Evolutionary conservation across 2,329 filamentous ascomycete species (phyloP).

Genomic region (Colletotrichum sp.): DNA sequence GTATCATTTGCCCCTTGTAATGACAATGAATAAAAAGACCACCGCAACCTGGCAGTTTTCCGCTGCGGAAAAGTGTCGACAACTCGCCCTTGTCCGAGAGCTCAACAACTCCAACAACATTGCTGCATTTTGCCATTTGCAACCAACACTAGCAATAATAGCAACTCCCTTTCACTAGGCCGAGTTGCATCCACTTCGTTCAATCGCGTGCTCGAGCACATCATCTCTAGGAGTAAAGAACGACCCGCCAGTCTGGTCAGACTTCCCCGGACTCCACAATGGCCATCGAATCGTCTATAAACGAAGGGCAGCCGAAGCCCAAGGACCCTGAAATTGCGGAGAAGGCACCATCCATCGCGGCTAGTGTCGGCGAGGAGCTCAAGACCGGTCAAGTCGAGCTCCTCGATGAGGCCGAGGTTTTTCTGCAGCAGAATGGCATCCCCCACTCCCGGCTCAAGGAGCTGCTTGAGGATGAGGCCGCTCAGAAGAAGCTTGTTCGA

Average conservation of each 20-base stretch:
- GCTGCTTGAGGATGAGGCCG: conserved; percentile 45
- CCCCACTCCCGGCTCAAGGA: conserved; percentile 44
- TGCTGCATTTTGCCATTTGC: background rate
- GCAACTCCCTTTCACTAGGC: background rate
- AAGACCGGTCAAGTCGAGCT: conserved; percentile 25
- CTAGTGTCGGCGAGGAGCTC: background rate
- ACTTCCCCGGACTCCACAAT: conserved; percentile 8
- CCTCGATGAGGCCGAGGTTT: conserved; percentile 53
- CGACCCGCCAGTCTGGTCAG: background rate
- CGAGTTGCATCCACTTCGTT: background rate
- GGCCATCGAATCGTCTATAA: background rate
- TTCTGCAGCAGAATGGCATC: conserved; percentile 52
- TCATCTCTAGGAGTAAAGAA: background rate
- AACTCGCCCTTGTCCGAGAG: background rate
- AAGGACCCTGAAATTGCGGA: conserved; percentile 12
- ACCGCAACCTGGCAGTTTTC: background rate
- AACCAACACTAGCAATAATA: background rate
- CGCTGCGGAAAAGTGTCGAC: background rate
- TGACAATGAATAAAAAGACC: background rate
- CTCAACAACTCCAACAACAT: background rate
- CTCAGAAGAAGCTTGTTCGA: conserved; percentile 21
- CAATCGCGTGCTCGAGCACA: background rate
- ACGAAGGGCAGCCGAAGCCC: background rate
- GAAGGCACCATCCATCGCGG: background rate
- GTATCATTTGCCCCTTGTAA: background rate